A percentile compares a stretch with the other conserved stretches of the same genome.
These are phyloP conservation scores for Globisporangium orthogonon DNA, from an alignment of 352 stramenopile genomes.

Conservation along the genomic window DNA sequence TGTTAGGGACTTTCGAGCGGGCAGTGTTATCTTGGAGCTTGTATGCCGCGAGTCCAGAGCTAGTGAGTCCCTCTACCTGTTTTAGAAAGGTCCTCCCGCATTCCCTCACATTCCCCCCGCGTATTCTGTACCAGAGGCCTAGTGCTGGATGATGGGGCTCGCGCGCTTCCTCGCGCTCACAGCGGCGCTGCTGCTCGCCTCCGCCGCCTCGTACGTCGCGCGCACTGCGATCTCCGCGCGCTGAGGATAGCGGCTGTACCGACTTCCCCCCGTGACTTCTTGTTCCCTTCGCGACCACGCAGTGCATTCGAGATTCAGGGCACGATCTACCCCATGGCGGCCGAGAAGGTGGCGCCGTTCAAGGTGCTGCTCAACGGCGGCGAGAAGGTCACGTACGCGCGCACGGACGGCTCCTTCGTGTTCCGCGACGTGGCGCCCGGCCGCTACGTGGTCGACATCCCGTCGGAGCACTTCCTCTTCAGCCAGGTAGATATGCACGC, in stretches of 20 bases:
- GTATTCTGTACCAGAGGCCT: background rate
- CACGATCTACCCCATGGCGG: conserved; percentile 38
- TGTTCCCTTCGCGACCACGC: background rate
- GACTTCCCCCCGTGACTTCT: too few relatives aligned
- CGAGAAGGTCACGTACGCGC: conserved; percentile 62
- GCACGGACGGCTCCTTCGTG: conserved; percentile 55
- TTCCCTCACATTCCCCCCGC: background rate
- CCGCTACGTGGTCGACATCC: conserved; percentile 74
- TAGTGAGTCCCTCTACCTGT: too few relatives aligned
- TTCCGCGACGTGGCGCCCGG: conserved; percentile 67
- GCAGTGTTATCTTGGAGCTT: background rate
- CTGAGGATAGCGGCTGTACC: too few relatives aligned
- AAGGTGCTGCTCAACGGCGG: conserved; percentile 69
- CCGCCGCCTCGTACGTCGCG: conserved; percentile 12
- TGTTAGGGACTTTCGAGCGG: background rate
- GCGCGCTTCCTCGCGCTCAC: conserved; percentile 22
- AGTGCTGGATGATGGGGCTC: background rate
- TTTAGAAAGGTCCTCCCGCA: too few relatives aligned
- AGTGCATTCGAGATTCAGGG: conserved; percentile 55
- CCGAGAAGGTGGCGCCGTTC: conserved; percentile 52
- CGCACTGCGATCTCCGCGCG: background rate
- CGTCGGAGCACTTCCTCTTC: conserved; percentile 61
- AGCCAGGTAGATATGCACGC: conserved; percentile 28
- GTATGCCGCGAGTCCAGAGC: background rate
- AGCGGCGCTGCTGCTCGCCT: conserved; percentile 25